Conservation (phyloP, 495 filamentous ascomycete genomes). For the Talaromyces proteolyticus region DNA sequence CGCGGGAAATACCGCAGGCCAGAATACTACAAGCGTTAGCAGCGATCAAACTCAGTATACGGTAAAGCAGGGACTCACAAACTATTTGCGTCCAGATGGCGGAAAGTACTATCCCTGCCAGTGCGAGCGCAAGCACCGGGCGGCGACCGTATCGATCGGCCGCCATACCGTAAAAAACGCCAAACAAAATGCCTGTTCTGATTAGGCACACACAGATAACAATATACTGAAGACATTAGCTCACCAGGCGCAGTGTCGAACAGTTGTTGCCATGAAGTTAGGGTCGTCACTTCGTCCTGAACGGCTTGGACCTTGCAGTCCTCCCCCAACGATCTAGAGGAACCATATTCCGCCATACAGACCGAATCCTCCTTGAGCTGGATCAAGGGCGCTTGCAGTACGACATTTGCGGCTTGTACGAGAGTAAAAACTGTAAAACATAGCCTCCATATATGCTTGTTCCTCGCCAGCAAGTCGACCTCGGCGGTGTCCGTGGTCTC, state of each 20-base stretch:
- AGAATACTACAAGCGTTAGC: neutral
- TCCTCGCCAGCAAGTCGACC: neutral
- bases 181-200: slow-evolving; percentile 1
- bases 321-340: slow-evolving; percentile 1
- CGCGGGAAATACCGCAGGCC: slow-evolving; percentile 12
- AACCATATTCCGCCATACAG: slow-evolving; percentile 3
- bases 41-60: neutral
- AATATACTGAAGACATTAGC: neutral
- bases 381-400: slow-evolving; percentile 2
- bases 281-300: slow-evolving; percentile 3
- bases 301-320: slow-evolving; percentile 4
- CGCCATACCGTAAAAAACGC: slow-evolving; percentile 53
- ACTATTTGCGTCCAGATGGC: slow-evolving; percentile 6
- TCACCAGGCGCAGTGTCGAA: slow-evolving; percentile 3
- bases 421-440: slow-evolving; percentile 6
- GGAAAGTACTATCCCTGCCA: slow-evolving; percentile 50
- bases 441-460: slow-evolving; percentile 1
- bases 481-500: neutral
- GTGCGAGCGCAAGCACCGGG: slow-evolving; percentile 56
- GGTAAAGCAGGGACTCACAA: neutral
- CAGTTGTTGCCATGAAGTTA: slow-evolving; percentile 3
- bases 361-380: slow-evolving; percentile 1
- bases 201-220: too few relatives aligned
- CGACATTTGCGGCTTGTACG: slow-evolving; percentile 5
- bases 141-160: slow-evolving; percentile 64